Base-by-base conservation (phyloP, 331 rosid genomes). In the Dryas integrifolia region DNA sequence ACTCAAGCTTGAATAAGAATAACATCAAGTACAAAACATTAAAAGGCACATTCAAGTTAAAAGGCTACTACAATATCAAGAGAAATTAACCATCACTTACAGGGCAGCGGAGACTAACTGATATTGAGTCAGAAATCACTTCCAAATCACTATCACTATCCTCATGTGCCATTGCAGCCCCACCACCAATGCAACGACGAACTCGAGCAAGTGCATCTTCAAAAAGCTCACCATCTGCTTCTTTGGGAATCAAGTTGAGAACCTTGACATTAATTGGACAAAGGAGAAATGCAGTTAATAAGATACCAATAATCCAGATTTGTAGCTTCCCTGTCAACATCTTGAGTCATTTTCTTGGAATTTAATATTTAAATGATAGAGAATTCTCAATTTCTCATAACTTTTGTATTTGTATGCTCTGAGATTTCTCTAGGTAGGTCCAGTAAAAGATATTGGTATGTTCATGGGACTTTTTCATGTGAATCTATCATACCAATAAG, bases 111-210 rank as follows among this genome's bases (percentile, higher is more conserved):
- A 95, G 92, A 77, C 83, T 92, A 84, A 95, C 88, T 69, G 82
- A 77, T 76, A 95, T 81, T 56, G 84, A 84, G 72, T 95, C 98
- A 5, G 99, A 88, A 88, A 95, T 97, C 46, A 95, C 97, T 83
- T 95, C 99, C 79, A 95, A 63, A 82, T 95, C 99, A 83, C 98
- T 95, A 80, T 90, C 97, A 76, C 97, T 88, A 79, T 83, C 97
- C 55, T 89, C 97, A 74, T 87, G 82, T 75, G 87, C 90, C 40
- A 81, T 72, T 24, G 91, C 83, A 77, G 84, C 86, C 69, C 99
- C 97, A 81, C 99, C 96, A 76, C 96, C 92, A 30, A 85, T 83
- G 72, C 97, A 83, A 60, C 88, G 88, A 72, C 89, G 59, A 50
- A 95, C 90, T 2, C 99, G 96, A 9, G 89, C 92, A 82, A 95